Evolutionary conservation across 768 basidiomycete species (phyloP).

Genomic region (Termitomyces sp.): DNA sequence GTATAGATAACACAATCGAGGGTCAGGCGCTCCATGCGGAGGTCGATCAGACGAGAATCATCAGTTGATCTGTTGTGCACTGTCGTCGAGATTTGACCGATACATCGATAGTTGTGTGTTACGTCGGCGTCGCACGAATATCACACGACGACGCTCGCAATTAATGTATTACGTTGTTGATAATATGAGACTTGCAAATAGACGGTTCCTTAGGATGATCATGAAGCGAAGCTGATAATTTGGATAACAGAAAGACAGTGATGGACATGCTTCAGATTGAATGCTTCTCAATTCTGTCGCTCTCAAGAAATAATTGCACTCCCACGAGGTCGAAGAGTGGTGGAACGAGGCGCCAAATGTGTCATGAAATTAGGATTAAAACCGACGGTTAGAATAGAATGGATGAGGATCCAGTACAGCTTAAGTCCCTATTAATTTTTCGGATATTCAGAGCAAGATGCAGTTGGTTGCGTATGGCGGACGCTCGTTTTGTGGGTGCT

Average conservation of each 20-base stretch:
- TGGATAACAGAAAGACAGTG: no score
- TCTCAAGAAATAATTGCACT: neutral
- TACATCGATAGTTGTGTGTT: neutral
- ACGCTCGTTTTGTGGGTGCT: neutral
- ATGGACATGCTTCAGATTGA: neutral
- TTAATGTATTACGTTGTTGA: neutral
- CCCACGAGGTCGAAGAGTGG: neutral
- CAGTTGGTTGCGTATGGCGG: neutral
- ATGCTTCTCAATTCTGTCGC: neutral
- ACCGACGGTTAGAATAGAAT: neutral
- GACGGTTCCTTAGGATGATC: neutral
- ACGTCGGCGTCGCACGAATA: no score
- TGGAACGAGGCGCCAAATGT: neutral
- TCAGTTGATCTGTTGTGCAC: neutral
- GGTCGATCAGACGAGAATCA: neutral
- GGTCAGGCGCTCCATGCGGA: neutral
- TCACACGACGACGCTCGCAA: neutral
- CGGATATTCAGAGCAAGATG: neutral
- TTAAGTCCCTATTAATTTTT: neutral
- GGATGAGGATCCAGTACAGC: neutral
- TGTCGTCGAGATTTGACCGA: neutral
- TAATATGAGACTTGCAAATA: neutral
- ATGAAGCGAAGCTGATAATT: neutral
- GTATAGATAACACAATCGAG: neutral
- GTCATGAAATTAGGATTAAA: neutral